Conservation (phyloP, 148 eudicot genomes). For the Cornus kousa region DNA sequence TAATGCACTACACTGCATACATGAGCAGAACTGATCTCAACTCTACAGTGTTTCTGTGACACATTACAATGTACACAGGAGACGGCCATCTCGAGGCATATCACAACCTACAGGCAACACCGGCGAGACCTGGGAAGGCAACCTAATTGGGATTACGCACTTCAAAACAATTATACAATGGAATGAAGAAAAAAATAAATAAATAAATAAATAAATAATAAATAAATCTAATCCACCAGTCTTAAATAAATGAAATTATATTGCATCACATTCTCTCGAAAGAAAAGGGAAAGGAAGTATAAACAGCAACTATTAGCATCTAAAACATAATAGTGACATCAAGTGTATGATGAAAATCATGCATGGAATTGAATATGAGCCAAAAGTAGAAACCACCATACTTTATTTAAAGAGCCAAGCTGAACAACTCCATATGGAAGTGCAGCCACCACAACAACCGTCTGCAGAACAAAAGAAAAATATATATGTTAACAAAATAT, state of each 20-base stretch:
- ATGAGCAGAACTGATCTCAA: no score
- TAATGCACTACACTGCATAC: neutral
- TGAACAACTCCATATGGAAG: conserved; percentile 72
- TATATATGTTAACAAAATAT: neutral
- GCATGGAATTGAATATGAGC: neutral
- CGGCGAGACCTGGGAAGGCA: no score
- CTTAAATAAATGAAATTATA: no score
- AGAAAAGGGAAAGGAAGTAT: no score
- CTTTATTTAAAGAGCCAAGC: conserved; percentile 77
- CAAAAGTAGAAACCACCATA: conserved; percentile 25
- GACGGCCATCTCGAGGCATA: no score
- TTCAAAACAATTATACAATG: neutral
- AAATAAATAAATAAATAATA: no score
- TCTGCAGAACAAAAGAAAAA: conserved; percentile 43
- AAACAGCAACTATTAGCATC: no score
- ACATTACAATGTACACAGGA: no score
- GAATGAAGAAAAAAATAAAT: no score
- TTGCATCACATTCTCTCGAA: neutral
- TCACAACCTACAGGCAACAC: no score
- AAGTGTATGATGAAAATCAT: neutral
- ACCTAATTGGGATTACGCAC: no score
- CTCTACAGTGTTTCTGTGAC: no score
- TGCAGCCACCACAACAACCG: conserved; percentile 64
- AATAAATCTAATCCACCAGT: neutral
- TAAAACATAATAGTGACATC: neutral